A percentile compares a stretch with the other conserved stretches of the same genome.
Evolutionary conservation across 1,139 yeast genomes (phyloP).

Genomic region (Schwanniomyces etchellsii): DNA sequence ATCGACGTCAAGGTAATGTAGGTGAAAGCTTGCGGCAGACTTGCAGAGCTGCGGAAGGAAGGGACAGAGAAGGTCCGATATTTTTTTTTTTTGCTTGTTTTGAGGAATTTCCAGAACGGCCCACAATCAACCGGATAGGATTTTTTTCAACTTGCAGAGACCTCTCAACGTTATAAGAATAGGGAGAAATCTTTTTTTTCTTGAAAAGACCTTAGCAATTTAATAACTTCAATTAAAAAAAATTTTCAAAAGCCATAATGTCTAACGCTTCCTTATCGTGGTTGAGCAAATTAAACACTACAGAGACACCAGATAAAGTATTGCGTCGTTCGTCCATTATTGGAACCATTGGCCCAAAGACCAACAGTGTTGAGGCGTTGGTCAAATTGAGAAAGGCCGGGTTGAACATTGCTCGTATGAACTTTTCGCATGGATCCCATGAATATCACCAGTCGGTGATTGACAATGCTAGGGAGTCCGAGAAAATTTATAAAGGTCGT

Average conservation of each 20-base stretch:
- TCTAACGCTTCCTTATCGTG: slow-evolving; percentile 46
- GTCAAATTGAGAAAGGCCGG: slow-evolving; percentile 94
- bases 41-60: too few relatives aligned
- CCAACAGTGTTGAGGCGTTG: slow-evolving; percentile 82
- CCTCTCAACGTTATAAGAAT: slow-evolving; percentile 3
- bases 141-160: neutral
- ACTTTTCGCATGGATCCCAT: slow-evolving; percentile 96
- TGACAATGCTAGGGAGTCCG: slow-evolving; percentile 95
- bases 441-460: slow-evolving; percentile 95
- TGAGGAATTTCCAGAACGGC: slow-evolving; percentile 5
- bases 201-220: neutral
- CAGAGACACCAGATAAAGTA: slow-evolving; percentile 74
- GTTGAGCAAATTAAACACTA: slow-evolving; percentile 78
- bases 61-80: too few relatives aligned
- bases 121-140: slow-evolving; percentile 9
- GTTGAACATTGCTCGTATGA: slow-evolving; percentile 95
- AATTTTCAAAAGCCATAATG: slow-evolving; percentile 11
- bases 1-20: too few relatives aligned
- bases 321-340: slow-evolving; percentile 94
- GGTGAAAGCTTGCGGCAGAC: too few relatives aligned
- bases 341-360: slow-evolving; percentile 98
- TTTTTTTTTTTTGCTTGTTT: too few relatives aligned
- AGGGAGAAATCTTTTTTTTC: slow-evolving; percentile 4
- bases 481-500: slow-evolving; percentile 85
- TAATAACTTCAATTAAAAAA: neutral